Conservation (phyloP, 83 land plant genomes). For the Thuja plicata region DNA sequence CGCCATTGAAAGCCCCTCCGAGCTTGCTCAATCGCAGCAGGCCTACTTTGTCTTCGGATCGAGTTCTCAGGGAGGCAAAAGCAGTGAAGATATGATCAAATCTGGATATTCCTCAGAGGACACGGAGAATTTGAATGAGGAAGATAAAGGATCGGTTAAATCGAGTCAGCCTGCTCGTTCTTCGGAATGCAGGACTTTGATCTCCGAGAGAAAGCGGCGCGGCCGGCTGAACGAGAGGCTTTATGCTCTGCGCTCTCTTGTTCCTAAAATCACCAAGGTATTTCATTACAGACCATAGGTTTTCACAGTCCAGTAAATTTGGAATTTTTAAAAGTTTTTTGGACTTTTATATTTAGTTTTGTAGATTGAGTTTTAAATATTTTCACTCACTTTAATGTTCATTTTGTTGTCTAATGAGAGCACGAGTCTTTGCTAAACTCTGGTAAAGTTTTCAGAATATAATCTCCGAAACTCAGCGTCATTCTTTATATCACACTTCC, state of each 20-base stretch:
- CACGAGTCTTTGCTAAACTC: no score
- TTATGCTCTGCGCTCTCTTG: constrained; percentile 53
- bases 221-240: constrained; percentile 71
- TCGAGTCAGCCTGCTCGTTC: background rate
- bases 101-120: background rate
- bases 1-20: background rate
- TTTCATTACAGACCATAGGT: background rate
- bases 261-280: constrained; percentile 65
- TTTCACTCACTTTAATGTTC: no score
- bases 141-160: background rate
- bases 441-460: no score
- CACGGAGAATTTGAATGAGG: background rate
- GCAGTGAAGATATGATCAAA: background rate
- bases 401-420: no score
- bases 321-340: no score
- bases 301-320: no score
- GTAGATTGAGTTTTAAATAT: no score
- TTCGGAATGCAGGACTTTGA: constrained; percentile 28
- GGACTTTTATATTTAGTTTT: no score
- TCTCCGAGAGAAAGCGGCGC: constrained; percentile 57
- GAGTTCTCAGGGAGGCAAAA: background rate
- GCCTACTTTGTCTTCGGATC: background rate
- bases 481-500: no score
- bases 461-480: no score
- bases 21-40: no score